These are phyloP conservation scores for Pyrus hybrid DNA, from an alignment of 331 rosid genomes.

Conservation along the genomic window DNA sequence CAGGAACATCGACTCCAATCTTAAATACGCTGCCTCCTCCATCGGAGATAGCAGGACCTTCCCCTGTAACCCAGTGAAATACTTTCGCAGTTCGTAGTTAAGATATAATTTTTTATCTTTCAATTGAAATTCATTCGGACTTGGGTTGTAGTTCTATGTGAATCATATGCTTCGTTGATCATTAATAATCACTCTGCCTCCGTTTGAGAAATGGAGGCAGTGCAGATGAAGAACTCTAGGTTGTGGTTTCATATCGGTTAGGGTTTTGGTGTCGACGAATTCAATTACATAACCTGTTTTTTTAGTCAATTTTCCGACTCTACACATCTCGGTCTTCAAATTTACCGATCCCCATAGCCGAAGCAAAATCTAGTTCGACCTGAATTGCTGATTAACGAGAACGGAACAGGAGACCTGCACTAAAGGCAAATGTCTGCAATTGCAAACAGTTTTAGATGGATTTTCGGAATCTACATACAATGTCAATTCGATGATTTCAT, in stretches of 20 bases:
- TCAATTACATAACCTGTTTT: background rate
- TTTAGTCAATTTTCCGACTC: background rate
- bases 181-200: no score
- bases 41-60: conserved; percentile 14
- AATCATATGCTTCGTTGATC: background rate
- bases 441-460: background rate
- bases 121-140: background rate
- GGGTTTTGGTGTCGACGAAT: no score
- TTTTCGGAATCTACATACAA: conserved; percentile 2
- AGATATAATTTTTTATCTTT: background rate
- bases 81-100: conserved; percentile 13
- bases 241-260: background rate
- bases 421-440: background rate
- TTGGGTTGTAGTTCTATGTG: background rate
- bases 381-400: background rate
- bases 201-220: no score
- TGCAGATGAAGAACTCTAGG: no score
- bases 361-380: background rate
- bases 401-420: background rate
- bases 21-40: conserved; percentile 23
- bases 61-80: conserved; percentile 27
- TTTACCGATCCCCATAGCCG: background rate
- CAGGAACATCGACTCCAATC: conserved; percentile 39
- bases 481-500: conserved; percentile 19
- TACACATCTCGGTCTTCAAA: background rate